These are phyloP conservation scores for Vitis hybrid DNA, from an alignment of 177 flowering plant genomes.

Conservation along the genomic window DNA sequence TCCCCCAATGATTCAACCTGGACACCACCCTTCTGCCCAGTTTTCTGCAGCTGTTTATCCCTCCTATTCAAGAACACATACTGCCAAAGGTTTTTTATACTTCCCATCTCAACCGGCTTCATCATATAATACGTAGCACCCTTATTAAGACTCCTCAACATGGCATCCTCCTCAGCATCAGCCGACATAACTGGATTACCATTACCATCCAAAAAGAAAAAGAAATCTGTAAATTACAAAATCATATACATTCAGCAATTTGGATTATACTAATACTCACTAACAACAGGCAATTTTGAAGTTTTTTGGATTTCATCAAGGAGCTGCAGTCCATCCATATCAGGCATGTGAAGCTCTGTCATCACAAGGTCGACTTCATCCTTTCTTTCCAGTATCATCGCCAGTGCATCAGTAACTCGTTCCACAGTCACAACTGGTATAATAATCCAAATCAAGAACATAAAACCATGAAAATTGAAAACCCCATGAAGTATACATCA, in stretches of 20 bases:
- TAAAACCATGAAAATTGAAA: background rate
- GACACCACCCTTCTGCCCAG: background rate
- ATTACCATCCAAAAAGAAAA: background rate
- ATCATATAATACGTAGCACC: background rate
- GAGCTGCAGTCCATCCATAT: background rate
- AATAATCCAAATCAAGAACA: background rate
- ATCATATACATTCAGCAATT: too few species aligned
- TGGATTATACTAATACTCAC: constrained; percentile 3
- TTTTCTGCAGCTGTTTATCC: background rate
- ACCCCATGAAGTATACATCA: background rate
- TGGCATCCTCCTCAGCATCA: background rate
- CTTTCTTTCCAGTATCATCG: background rate
- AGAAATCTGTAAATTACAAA: background rate
- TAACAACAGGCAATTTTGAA: background rate
- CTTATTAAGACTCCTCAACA: background rate
- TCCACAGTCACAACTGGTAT: background rate
- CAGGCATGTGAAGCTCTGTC: background rate
- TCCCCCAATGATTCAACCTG: background rate
- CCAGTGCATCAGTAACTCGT: background rate
- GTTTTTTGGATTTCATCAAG: background rate
- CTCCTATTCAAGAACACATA: constrained; percentile 1
- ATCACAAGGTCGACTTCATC: background rate
- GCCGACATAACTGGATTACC: background rate
- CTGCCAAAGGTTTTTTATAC: constrained; percentile 1
- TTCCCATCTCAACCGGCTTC: background rate